Base-by-base conservation (phyloP, 2,329 filamentous ascomycete species). In the Hymenoscyphus scutula region DNA sequence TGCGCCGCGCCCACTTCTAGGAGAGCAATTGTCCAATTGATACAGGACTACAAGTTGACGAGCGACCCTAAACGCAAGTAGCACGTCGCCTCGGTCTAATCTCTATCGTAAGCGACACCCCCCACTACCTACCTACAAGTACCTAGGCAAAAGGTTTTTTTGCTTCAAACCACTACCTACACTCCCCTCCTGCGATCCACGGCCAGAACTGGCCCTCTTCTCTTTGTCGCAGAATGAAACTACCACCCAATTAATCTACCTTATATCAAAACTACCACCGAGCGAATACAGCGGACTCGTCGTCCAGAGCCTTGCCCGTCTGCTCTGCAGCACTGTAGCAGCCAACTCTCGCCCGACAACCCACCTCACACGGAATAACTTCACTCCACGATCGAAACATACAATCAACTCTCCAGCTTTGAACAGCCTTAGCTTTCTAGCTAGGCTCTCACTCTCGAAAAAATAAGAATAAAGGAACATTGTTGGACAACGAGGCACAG, bases 401-500 rank as follows among this genome's bases (percentile, higher is more conserved):
- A 27, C 58, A 37, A 30, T 37, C 58, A 19, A 27, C 17, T n/a
- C 13, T 38, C 51, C n/a, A 23, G 23, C 15, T 37, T 38, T 34
- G 25, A 59, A 17, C n/a, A 25, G 8, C 41, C 19, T 48, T 19
- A 23, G 41, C 41, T 23, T 23, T n/a, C 41, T 23, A 11, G 19
- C n/a, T 8, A 48, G 11, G 15, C 6, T 29, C 5, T 19, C 45
- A 7, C 5, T 8, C 41, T n/a, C 29, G 29, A 25, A n/a, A 17
- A 10, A 30, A 17, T n/a, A n/a, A n/a, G n/a, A n/a, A n/a, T n/a
- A n/a, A n/a, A n/a, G 23, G 34, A 3, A 61, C 53, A 25, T 13
- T 60, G 51, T 61, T 61, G 59, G n/a, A 27, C 23, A 37, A 15
- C 10, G 11, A 48, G 3, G 27, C 25, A 37, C 23, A 29, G 30